Base-by-base conservation (phyloP, 2,329 filamentous ascomycete species). In the Pseudogymnoascus sp. region DNA sequence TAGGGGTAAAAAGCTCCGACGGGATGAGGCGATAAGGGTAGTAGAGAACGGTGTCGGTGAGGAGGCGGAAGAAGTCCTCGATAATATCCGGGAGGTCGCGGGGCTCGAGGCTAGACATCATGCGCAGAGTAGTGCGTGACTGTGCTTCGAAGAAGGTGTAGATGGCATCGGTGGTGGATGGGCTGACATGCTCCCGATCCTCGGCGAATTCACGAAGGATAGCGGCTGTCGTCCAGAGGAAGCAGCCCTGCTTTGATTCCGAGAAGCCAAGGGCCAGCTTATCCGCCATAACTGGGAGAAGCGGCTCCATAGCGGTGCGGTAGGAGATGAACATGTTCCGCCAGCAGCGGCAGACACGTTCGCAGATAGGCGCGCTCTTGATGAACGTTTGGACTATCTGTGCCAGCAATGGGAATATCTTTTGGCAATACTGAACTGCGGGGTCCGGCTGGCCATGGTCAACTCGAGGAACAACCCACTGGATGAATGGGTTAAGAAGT, bases 271-370 rank as follows among this genome's bases (percentile, higher is more conserved):
- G 83, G 1, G 91, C 91, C 63, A 99, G 83, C 75, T 93, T 95
- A 69, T 93, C 90, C 16, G 94, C 95, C 76, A 99, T 86, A 19
- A 86, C 83, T 0, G 90, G 89, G 49, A 99, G 82, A 52, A 99
- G 78, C 23, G 93, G 92, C 12, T 89, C 85, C 80, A 95, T 96
- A 60, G 89, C 89, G 2, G 89, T 94, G 67, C 94, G 86, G 75
- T 97, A 97, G 0, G 92, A 96, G 64, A 97, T 91, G 39, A 99
- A 85, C 90, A 97, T 97, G 73, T 93, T 90, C 66, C 95, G 86
- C 92, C 93, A 99, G 79, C 91, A 97, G 66, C 93, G 86, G 75
- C 93, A 97, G 25, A 99, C 85, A 42, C 93, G 84, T 78, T 99
- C 94, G 67, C 95, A 89, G 64, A 99, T 95, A 3, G 94, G 93